Percentiles rank a stretch among this genome's conserved stretches.
These are phyloP conservation scores for Xenoacremonium recifei DNA, from an alignment of 2,329 filamentous ascomycete species.

Conservation along the genomic window DNA sequence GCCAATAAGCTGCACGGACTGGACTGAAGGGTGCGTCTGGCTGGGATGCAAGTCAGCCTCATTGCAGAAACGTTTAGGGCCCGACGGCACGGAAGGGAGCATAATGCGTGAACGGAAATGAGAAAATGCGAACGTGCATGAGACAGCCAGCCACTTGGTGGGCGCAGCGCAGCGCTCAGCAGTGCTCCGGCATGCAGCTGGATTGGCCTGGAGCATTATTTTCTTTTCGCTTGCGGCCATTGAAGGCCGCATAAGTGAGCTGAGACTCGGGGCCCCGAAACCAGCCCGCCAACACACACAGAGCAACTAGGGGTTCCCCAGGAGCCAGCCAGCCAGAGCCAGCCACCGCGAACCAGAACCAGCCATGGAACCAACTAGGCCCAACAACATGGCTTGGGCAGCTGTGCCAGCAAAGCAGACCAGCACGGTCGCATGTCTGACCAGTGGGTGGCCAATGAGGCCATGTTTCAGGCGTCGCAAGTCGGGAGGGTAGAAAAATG, in stretches of 20 bases:
- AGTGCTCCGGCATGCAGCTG: too few relatives aligned
- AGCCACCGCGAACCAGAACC: background rate
- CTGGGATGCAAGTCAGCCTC: conserved; percentile 39
- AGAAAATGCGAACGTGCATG: conserved; percentile 22
- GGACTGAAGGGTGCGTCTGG: conserved; percentile 58
- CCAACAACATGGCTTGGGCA: too few relatives aligned
- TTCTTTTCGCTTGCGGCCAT: background rate
- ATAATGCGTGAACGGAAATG: conserved; percentile 20
- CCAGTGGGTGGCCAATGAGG: too few relatives aligned
- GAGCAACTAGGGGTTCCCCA: too few relatives aligned
- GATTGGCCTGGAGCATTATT: too few relatives aligned
- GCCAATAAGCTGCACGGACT: conserved; percentile 77
- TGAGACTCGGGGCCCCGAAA: background rate
- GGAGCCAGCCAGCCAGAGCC: background rate
- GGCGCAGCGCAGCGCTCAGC: background rate
- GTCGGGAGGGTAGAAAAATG: background rate
- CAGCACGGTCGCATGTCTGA: too few relatives aligned
- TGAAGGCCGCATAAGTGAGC: background rate
- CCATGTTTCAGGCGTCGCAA: background rate
- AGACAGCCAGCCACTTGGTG: conserved; percentile 19
- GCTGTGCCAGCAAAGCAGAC: too few relatives aligned
- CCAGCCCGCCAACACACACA: too few relatives aligned
- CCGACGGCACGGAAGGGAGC: conserved; percentile 10
- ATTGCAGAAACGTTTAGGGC: conserved; percentile 10
- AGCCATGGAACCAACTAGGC: too few relatives aligned